Evolutionary conservation across 2,329 filamentous ascomycete genomes (phyloP), one percentile per base, ranked within the genome.

Genomic region (Penicillium sp.): DNA sequence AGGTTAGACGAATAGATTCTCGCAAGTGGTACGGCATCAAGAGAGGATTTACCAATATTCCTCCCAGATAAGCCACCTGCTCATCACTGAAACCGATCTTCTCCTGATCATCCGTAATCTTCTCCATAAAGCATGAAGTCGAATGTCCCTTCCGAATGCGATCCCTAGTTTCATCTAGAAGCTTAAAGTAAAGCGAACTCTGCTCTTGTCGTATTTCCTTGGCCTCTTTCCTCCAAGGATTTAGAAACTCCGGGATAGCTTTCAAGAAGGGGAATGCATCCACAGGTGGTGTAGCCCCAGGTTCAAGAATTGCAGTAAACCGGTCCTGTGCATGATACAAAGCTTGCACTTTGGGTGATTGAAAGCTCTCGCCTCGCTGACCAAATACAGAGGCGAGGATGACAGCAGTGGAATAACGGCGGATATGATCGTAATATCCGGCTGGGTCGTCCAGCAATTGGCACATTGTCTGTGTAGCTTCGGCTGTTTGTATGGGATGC

Each of bases 381-480:
- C 61, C 62, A 23, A 48, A 65, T 1, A 65, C 62, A 8, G 62
- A 60, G 2, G 62, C 53, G 6, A 51, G 48, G 8, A 62, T 61
- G 1, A 65, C 61, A 4, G 59, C 63, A 25, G 63, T 66, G 37
- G 57, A 51, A 37, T 58, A 61, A 10, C 63, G 53, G 16, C 61
- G 63, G 39, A 64, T 58, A 35, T 66, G 60, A 16, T 58, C 39
- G 19, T 55, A 47, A 49, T 59, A 61, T 2, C 49, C 23, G 3
- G 55, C 48, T 3, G 63, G 56, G 13, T 54, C 43, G 7, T 57
- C 6, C 8, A 64, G 49, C 31, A 66, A 51, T 19, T 66, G 58
- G 27, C 57, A 57, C 21, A 58, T 47, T 25, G 62, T 55, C 42
- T 66, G 62, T 2, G 62, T 60, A 8, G 56, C 55, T 50, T 66